Evolutionary conservation across 2,329 filamentous ascomycete genomes (phyloP).

Genomic region (Periconia macrospinosa): DNA sequence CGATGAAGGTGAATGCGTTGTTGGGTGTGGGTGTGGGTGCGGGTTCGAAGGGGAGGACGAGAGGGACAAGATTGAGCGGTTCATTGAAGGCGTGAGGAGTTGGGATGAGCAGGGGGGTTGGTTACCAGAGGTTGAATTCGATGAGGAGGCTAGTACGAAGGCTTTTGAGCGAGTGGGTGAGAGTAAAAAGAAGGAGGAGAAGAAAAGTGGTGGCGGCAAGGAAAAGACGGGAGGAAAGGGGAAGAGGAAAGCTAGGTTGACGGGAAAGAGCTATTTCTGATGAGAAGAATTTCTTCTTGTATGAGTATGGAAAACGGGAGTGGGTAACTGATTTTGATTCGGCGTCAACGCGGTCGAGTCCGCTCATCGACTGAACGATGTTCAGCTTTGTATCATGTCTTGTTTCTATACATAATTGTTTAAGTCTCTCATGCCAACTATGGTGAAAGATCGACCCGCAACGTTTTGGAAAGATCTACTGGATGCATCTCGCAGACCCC

Average conservation of each 20-base stretch:
- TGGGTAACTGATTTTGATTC: background rate
- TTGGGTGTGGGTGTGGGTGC: constrained; percentile 33
- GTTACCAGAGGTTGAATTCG: constrained; percentile 18
- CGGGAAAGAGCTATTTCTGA: constrained; percentile 33
- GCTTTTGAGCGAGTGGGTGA: constrained; percentile 1
- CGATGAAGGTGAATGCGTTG: constrained; percentile 34
- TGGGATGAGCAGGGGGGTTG: constrained; percentile 32
- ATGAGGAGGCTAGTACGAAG: constrained; percentile 23
- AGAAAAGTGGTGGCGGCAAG: constrained; percentile 7
- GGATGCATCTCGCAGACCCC: no score
- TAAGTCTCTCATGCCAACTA: no score
- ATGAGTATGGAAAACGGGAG: background rate
- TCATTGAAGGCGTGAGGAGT: constrained; percentile 29
- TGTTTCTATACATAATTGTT: no score
- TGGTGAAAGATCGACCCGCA: no score
- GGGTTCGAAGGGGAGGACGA: constrained; percentile 30
- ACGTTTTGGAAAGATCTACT: no score
- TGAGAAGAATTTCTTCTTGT: background rate
- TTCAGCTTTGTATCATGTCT: no score
- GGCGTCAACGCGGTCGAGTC: no score
- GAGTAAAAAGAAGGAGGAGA: constrained; percentile 18
- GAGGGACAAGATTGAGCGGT: constrained; percentile 29
- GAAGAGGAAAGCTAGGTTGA: constrained; percentile 27
- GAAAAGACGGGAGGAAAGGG: constrained; percentile 18
- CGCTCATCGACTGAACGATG: no score